Percentiles rank a stretch among this genome's conserved stretches.
These are phyloP conservation scores for Xylaria sp. DNA, from an alignment of 2,329 filamentous ascomycete genomes.

Conservation along the genomic window DNA sequence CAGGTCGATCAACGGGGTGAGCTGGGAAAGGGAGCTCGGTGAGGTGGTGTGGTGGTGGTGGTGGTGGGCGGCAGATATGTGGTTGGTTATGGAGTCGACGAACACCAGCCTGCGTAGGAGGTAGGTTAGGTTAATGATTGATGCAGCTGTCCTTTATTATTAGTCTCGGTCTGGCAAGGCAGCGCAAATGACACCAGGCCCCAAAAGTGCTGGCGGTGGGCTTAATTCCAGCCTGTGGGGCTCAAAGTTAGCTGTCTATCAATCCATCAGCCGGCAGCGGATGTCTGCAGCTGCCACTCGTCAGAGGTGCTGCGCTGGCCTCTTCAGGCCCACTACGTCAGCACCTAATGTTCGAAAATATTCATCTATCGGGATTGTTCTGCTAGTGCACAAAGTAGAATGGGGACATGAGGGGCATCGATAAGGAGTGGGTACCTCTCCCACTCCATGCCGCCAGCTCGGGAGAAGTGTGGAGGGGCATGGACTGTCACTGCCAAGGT, in stretches of 20 bases:
- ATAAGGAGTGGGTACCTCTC: neutral
- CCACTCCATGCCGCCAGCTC: too few relatives aligned
- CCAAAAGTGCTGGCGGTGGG: constrained; percentile 43
- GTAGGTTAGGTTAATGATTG: constrained; percentile 15
- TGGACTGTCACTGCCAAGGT: neutral
- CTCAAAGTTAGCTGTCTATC: constrained; percentile 15
- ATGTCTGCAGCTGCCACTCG: neutral
- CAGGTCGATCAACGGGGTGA: constrained; percentile 25
- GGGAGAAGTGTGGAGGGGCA: neutral
- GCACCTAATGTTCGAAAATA: neutral
- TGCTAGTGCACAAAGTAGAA: too few relatives aligned
- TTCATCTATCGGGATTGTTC: neutral
- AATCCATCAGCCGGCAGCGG: constrained; percentile 33
- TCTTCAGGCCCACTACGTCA: neutral
- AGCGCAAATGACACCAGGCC: constrained; percentile 35
- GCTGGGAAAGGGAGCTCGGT: constrained; percentile 25
- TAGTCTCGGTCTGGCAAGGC: constrained; percentile 20
- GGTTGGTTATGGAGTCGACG: constrained; percentile 36
- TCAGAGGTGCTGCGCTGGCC: constrained; percentile 26
- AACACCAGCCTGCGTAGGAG: constrained; percentile 23
- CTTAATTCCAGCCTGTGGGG: constrained; percentile 40
- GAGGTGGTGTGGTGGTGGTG: constrained; percentile 16
- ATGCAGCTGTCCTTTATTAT: constrained; percentile 39
- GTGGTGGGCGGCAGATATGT: neutral
- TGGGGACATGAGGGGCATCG: too few relatives aligned